phyloP scores from a whole-genome alignment of 495 filamentous ascomycete species.

The Penicillium nucicola region DNA sequence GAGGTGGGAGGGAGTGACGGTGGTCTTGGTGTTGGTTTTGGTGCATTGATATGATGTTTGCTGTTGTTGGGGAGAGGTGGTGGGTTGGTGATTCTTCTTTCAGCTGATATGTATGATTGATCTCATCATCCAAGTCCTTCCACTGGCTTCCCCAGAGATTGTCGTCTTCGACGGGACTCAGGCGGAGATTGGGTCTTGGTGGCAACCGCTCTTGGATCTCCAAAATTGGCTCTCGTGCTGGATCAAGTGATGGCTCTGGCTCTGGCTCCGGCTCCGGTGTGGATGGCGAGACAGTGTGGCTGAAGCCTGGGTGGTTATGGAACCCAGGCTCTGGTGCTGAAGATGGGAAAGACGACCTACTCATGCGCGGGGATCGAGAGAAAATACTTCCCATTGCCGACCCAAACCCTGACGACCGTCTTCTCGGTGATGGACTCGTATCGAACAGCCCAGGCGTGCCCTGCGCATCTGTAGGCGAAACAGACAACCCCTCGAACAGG shows the following conservation, averaged over 20 bases:
- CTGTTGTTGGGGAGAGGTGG: background rate
- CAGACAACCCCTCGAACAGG: background rate
- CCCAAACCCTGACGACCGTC: background rate
- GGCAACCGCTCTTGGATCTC: background rate
- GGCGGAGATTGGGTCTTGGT: background rate
- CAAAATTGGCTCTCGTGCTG: background rate
- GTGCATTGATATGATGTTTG: background rate
- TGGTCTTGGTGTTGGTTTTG: background rate
- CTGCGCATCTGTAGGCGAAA: background rate
- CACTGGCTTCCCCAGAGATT: background rate
- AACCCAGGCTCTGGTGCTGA: background rate
- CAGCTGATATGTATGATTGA: background rate
- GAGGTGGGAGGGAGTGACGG: background rate
- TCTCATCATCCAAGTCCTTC: background rate
- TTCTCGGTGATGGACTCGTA: background rate
- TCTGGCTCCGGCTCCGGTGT: background rate
- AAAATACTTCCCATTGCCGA: background rate
- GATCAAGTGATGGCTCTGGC: background rate
- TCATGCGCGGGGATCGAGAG: background rate
- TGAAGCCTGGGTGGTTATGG: background rate
- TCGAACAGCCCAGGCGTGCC: background rate
- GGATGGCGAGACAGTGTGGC: background rate
- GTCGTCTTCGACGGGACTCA: background rate
- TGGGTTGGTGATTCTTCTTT: background rate
- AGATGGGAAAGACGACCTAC: background rate